Conservation (phyloP, 148 eudicot species). For the Camellia sinensis region DNA sequence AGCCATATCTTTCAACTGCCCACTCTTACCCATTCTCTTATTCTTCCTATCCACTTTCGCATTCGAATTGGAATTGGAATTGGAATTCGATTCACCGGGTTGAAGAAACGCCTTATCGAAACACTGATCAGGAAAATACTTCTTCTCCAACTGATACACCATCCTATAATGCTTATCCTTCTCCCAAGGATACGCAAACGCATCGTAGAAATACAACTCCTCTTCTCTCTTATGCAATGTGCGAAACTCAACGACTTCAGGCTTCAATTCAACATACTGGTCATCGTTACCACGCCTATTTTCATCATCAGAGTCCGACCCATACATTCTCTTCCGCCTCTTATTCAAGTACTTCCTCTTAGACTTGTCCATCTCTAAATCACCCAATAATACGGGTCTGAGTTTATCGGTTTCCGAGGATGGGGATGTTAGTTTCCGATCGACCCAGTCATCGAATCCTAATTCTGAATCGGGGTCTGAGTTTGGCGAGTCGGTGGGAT, state of each 20-base stretch:
- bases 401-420: slow-evolving; percentile 15
- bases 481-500: slow-evolving; percentile 31
- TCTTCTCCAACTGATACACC: slow-evolving; percentile 99
- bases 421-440: slow-evolving; percentile 42
- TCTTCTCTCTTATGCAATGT: slow-evolving; percentile 84
- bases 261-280: slow-evolving; percentile 69
- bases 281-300: slow-evolving; percentile 27
- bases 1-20: slow-evolving; percentile 22
- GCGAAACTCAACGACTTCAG: slow-evolving; percentile 80
- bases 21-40: slow-evolving; percentile 13
- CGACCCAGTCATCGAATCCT: slow-evolving; percentile 81
- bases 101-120: slow-evolving; percentile 91
- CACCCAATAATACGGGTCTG: background rate
- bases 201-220: slow-evolving; percentile 81
- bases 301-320: slow-evolving; percentile 83
- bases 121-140: slow-evolving; percentile 88
- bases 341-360: slow-evolving; percentile 85
- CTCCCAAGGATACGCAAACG: slow-evolving; percentile 95
- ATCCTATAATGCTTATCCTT: slow-evolving; percentile 93
- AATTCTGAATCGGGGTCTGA: slow-evolving; percentile 36
- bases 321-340: slow-evolving; percentile 78
- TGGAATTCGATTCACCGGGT: slow-evolving; percentile 41
- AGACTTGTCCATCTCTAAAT: slow-evolving; percentile 53
- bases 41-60: slow-evolving; percentile 13
- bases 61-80: slow-evolving; percentile 15